Conservation (phyloP, 2,329 filamentous ascomycete species). For the Zasmidium angulare region DNA sequence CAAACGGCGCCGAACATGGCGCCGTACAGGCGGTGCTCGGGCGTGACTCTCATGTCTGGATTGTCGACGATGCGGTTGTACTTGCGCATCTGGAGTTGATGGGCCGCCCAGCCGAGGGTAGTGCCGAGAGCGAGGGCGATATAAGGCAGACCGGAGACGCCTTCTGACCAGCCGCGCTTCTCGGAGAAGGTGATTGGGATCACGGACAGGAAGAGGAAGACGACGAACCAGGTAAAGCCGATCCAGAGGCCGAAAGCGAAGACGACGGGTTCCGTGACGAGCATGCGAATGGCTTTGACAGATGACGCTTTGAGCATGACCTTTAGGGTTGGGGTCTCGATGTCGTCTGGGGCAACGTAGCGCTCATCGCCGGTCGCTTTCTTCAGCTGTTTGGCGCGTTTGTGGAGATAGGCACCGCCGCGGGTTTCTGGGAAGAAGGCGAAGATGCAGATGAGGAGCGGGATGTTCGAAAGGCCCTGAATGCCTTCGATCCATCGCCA, state of each 20-base stretch:
- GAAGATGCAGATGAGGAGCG: slow-evolving; percentile 46
- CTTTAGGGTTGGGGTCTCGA: slow-evolving; percentile 52
- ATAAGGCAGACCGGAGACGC: slow-evolving; percentile 51
- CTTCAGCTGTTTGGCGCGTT: slow-evolving; percentile 51
- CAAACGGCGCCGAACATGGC: slow-evolving; percentile 50
- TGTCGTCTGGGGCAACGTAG: slow-evolving; percentile 52
- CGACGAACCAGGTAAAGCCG: slow-evolving; percentile 54
- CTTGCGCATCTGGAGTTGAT: slow-evolving; percentile 54
- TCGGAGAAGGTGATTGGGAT: slow-evolving; percentile 53
- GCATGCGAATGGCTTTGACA: slow-evolving; percentile 53
- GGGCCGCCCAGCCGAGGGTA: slow-evolving; percentile 48
- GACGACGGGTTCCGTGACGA: slow-evolving; percentile 51
- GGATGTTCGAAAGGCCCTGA: slow-evolving; percentile 53
- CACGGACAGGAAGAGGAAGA: slow-evolving; percentile 55
- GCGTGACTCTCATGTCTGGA: slow-evolving; percentile 38
- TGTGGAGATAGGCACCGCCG: slow-evolving; percentile 49
- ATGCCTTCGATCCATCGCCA: slow-evolving; percentile 58
- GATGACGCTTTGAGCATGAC: slow-evolving; percentile 49
- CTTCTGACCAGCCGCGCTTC: slow-evolving; percentile 55
- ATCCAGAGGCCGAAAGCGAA: slow-evolving; percentile 55
- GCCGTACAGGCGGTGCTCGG: slow-evolving; percentile 51
- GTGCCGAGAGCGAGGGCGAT: slow-evolving; percentile 52
- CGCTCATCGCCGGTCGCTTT: slow-evolving; percentile 50
- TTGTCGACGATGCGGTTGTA: slow-evolving; percentile 45
- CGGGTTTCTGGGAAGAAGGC: slow-evolving; percentile 49